Evolutionary conservation across 352 stramenopile species (phyloP).

Genomic region (Pythium pectinolyticum): DNA sequence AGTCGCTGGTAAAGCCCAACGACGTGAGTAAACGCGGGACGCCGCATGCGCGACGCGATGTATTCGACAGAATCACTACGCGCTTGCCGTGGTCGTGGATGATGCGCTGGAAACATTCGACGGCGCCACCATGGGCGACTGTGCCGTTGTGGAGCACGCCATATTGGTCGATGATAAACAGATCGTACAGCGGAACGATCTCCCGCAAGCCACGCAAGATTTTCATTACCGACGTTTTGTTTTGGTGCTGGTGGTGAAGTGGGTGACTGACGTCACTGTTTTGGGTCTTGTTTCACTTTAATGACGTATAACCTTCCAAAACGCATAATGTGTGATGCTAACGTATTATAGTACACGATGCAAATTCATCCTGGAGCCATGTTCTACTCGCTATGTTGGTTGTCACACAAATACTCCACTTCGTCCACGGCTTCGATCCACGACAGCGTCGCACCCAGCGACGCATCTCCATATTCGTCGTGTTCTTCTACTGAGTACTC

Average conservation of each 20-base stretch:
- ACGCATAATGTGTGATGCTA: no score
- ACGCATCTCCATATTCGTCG: background rate
- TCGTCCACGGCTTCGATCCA: slow-evolving; percentile 12
- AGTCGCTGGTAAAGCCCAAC: slow-evolving; percentile 63
- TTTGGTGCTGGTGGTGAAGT: no score
- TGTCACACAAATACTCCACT: slow-evolving; percentile 1
- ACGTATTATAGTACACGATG: no score
- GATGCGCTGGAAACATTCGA: slow-evolving; percentile 65
- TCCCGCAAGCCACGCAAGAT: slow-evolving; percentile 37
- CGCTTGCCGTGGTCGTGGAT: slow-evolving; percentile 49
- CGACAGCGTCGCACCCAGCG: slow-evolving; percentile 2
- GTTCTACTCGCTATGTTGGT: background rate
- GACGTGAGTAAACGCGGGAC: slow-evolving; percentile 51
- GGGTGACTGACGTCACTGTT: no score
- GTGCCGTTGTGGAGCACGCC: slow-evolving; percentile 91
- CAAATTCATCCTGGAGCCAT: no score
- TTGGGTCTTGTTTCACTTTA: background rate
- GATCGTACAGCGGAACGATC: slow-evolving; percentile 73
- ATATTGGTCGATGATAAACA: slow-evolving; percentile 92
- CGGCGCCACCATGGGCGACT: slow-evolving; percentile 55
- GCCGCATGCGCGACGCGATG: slow-evolving; percentile 61
- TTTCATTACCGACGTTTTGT: slow-evolving; percentile 21
- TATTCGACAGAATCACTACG: slow-evolving; percentile 89
- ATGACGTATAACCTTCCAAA: no score
- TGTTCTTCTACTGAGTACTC: background rate